These are phyloP conservation scores for Geranium brycei DNA, from an alignment of 345 rosid genomes.

Conservation along the genomic window DNA sequence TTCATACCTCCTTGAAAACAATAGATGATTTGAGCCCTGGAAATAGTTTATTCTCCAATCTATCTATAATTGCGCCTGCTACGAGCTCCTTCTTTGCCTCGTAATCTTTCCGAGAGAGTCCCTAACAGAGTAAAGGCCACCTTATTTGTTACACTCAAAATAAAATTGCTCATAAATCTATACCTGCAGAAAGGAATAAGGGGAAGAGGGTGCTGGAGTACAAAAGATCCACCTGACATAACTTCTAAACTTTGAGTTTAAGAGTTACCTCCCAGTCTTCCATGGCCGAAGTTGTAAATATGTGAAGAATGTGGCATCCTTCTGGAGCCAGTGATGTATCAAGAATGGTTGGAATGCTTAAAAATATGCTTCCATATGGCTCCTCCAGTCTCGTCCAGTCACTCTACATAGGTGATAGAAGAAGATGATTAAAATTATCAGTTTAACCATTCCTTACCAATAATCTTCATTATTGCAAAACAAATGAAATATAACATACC, in stretches of 20 bases:
- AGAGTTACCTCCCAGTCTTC: conserved; percentile 72
- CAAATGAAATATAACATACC: conserved; percentile 29
- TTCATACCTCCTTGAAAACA: conserved; percentile 62
- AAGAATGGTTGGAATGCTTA: conserved; percentile 91
- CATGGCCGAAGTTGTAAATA: conserved; percentile 74
- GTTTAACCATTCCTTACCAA: background rate
- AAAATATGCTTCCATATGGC: conserved; percentile 85
- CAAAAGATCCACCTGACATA: no score
- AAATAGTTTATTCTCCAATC: conserved; percentile 76
- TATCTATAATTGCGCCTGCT: conserved; percentile 48
- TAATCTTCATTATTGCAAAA: background rate
- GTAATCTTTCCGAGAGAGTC: conserved; percentile 57
- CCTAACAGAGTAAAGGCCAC: conserved; percentile 27
- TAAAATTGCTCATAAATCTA: no score
- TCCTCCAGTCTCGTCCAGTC: conserved; percentile 62
- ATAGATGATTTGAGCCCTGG: conserved; percentile 70
- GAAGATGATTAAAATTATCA: background rate
- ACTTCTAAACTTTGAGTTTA: background rate
- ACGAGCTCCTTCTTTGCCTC: conserved; percentile 64
- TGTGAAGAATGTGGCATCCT: conserved; percentile 75
- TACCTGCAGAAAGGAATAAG: no score
- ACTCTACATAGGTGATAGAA: conserved; percentile 26
- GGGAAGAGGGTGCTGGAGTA: no score
- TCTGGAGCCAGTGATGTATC: conserved; percentile 79
- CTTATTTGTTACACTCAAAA: background rate